phyloP scores from a whole-genome alignment of 2,329 filamentous ascomycete species.

The Claviceps maximensis region DNA sequence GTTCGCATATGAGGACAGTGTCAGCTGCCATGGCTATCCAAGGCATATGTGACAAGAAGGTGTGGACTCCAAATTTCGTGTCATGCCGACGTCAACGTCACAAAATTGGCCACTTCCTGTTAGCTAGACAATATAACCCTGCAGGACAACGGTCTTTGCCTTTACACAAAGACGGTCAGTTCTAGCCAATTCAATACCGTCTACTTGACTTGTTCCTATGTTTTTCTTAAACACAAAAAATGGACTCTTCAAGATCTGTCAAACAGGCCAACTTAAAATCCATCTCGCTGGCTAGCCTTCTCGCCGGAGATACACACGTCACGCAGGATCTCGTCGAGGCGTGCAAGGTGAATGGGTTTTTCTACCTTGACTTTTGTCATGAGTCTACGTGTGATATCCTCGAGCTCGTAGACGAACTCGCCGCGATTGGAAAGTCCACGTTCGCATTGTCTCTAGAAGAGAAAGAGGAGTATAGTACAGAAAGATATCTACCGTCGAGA shows the following conservation, averaged over 20 bases:
- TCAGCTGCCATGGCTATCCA: too few species aligned
- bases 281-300: background rate
- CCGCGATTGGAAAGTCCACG: background rate
- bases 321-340: background rate
- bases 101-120: background rate
- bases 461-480: constrained; percentile 3
- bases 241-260: background rate
- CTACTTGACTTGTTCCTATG: background rate
- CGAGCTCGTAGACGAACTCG: background rate
- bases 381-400: background rate
- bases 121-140: background rate
- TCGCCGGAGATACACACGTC: background rate
- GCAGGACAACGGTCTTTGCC: background rate
- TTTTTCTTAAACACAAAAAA: too few species aligned
- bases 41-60: too few species aligned
- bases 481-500: constrained; percentile 2
- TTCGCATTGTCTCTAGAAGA: background rate
- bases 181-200: background rate
- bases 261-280: background rate
- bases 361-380: constrained; percentile 3
- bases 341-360: constrained; percentile 2
- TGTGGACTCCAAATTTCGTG: too few species aligned
- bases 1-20: too few species aligned
- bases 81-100: background rate
- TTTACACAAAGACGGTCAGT: background rate